Conservation (phyloP, 1,284 basidiomycete genomes). For the Cutaneotrichosporon cavernicola region DNA sequence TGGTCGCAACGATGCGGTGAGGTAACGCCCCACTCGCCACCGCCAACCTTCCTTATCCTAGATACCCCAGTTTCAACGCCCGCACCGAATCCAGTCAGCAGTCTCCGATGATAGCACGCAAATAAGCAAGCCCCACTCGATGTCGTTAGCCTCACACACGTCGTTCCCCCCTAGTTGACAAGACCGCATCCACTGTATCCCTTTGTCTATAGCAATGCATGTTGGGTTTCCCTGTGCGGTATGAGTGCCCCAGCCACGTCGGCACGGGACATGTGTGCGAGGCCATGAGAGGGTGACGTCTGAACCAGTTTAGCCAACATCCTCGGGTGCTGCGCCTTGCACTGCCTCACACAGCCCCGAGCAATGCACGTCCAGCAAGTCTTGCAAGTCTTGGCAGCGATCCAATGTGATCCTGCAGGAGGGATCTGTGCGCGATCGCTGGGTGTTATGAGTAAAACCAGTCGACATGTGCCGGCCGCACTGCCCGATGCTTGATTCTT, state of each 20-base stretch:
- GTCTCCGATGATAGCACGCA: neutral
- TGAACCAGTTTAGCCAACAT: neutral
- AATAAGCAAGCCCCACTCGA: neutral
- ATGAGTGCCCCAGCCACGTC: neutral
- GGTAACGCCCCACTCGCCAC: neutral
- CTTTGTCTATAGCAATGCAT: slow-evolving; percentile 5
- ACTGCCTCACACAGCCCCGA: too few species aligned
- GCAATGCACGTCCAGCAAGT: too few species aligned
- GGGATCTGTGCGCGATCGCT: neutral
- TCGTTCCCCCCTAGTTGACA: neutral
- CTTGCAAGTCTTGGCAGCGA: too few species aligned
- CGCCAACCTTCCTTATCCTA: too few species aligned
- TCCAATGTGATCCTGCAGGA: too few species aligned
- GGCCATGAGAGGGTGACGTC: neutral
- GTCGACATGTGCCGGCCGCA: neutral
- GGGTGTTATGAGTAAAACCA: neutral
- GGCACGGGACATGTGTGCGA: too few species aligned
- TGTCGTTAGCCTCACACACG: neutral
- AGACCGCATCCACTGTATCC: slow-evolving; percentile 2
- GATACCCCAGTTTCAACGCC: neutral
- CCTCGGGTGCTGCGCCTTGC: neutral
- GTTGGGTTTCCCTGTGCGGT: neutral
- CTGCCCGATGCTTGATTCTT: neutral
- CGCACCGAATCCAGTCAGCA: neutral
- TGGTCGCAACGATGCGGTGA: neutral